phyloP scores from a whole-genome alignment of 202 grass and related monocot species.

The Zoysia matrella region DNA sequence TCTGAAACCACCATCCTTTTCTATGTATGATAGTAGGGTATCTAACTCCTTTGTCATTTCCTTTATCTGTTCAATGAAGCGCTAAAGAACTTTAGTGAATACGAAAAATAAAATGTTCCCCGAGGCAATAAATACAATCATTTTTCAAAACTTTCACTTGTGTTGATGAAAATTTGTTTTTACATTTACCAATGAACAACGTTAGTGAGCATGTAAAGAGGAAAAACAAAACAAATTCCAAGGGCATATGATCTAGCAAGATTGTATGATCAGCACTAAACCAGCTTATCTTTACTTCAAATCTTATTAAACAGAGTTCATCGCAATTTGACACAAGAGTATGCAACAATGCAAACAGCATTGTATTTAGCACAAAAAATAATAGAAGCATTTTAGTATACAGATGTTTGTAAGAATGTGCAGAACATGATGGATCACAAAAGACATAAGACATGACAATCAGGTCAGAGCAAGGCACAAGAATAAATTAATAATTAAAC shows the following conservation, averaged over 20 bases:
- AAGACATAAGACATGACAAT: not conserved
- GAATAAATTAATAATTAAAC: constrained; percentile 38
- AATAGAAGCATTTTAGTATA: not conserved
- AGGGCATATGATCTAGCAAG: not conserved
- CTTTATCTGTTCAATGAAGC: constrained; percentile 65
- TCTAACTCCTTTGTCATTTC: constrained; percentile 88
- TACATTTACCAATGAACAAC: not conserved
- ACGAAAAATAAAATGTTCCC: constrained; percentile 17
- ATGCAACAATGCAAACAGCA: not conserved
- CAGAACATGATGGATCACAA: constrained; percentile 34
- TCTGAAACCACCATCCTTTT: constrained; percentile 81
- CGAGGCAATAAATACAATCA: constrained; percentile 18
- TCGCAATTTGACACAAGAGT: not conserved
- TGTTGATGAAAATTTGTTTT: constrained; percentile 37
- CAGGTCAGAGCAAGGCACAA: constrained; percentile 1
- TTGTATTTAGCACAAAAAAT: not conserved
- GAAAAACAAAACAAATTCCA: constrained; percentile 3
- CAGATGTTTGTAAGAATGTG: constrained; percentile 24
- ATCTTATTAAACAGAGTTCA: constrained; percentile 8
- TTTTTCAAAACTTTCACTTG: constrained; percentile 31
- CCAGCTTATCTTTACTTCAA: not conserved
- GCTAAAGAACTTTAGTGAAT: constrained; percentile 21
- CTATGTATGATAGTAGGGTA: constrained; percentile 68
- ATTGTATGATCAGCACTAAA: not conserved
- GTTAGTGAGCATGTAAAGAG: constrained; percentile 15